Evolutionary conservation across 2,329 filamentous ascomycete genomes (phyloP).

Genomic region (Amphichorda felina): DNA sequence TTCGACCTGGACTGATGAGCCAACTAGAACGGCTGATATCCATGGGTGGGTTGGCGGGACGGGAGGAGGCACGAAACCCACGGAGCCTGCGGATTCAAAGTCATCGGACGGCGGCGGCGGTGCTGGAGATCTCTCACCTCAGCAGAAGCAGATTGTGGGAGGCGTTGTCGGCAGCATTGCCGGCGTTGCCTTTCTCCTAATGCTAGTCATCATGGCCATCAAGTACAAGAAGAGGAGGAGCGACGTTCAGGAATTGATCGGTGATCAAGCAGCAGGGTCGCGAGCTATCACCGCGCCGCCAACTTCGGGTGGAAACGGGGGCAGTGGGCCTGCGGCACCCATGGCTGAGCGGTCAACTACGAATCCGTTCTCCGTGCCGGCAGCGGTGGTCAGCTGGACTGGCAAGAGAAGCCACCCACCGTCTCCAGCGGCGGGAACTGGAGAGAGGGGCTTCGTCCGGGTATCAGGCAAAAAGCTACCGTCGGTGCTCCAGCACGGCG

Average conservation of each 20-base stretch:
- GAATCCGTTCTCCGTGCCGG: constrained; percentile 26
- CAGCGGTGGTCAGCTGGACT: constrained; percentile 33
- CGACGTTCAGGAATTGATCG: constrained; percentile 6
- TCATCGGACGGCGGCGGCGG: constrained; percentile 10
- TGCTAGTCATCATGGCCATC: constrained; percentile 40
- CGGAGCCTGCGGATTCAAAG: neutral
- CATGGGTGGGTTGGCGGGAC: too few species aligned
- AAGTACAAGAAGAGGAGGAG: constrained; percentile 41
- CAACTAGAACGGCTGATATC: too few species aligned
- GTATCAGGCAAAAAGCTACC: constrained; percentile 54
- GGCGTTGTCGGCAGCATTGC: constrained; percentile 47
- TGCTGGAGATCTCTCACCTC: constrained; percentile 12
- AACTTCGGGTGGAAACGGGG: neutral
- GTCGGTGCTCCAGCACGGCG: constrained; percentile 48
- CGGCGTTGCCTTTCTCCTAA: constrained; percentile 42
- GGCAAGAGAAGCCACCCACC: constrained; percentile 19
- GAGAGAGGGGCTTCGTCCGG: constrained; percentile 50
- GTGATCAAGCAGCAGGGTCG: neutral
- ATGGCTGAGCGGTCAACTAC: constrained; percentile 36
- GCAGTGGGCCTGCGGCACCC: constrained; percentile 1
- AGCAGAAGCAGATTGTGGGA: constrained; percentile 34
- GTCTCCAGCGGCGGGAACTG: constrained; percentile 20
- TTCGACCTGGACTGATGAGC: too few species aligned
- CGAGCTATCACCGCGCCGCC: neutral
- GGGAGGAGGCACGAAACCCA: neutral